Percentiles rank a stretch among this genome's conserved stretches.
phyloP scores from a whole-genome alignment of 768 basidiomycete genomes.

The Pleurotus cornucopiae region DNA sequence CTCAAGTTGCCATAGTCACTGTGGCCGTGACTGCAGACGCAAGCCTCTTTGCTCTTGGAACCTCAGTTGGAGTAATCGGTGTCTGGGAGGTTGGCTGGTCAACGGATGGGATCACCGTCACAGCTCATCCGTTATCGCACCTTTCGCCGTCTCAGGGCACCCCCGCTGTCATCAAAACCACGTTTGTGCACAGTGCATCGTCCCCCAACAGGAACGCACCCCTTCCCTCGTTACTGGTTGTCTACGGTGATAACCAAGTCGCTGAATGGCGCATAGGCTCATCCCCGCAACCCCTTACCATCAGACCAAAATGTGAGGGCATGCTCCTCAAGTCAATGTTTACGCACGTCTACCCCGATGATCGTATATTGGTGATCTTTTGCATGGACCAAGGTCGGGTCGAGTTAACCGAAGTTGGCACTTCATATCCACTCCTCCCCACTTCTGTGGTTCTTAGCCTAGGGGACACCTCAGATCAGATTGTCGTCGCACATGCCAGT shows the following conservation, averaged over 20 bases:
- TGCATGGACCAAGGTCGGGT: conserved; percentile 62
- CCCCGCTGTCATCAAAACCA: conserved; percentile 25
- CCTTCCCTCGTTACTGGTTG: conserved; percentile 35
- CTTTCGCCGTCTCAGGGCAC: conserved; percentile 12
- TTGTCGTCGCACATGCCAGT: conserved; percentile 51
- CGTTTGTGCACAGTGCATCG: conserved; percentile 17
- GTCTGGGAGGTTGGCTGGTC: conserved; percentile 48
- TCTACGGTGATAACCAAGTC: conserved; percentile 58
- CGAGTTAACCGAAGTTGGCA: conserved; percentile 53
- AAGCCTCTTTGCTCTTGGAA: conserved; percentile 66
- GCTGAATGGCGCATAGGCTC: conserved; percentile 48
- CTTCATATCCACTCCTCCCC: conserved; percentile 35
- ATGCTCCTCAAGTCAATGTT: conserved; percentile 46
- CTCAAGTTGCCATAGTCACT: conserved; percentile 49
- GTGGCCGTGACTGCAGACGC: conserved; percentile 63
- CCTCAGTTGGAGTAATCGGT: conserved; percentile 58
- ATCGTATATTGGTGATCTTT: conserved; percentile 51
- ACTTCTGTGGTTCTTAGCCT: conserved; percentile 49
- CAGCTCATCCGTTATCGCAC: conserved; percentile 5
- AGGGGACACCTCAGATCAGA: conserved; percentile 53
- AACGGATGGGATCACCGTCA: not conserved
- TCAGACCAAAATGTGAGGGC: conserved; percentile 26
- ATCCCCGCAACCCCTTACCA: conserved; percentile 26
- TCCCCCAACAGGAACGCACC: not conserved
- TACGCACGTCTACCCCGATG: conserved; percentile 42